A percentile compares a stretch with the other conserved stretches of the same genome.
phyloP scores from a whole-genome alignment of 2,329 filamentous ascomycete genomes.

The Fusarium veterinarium region DNA sequence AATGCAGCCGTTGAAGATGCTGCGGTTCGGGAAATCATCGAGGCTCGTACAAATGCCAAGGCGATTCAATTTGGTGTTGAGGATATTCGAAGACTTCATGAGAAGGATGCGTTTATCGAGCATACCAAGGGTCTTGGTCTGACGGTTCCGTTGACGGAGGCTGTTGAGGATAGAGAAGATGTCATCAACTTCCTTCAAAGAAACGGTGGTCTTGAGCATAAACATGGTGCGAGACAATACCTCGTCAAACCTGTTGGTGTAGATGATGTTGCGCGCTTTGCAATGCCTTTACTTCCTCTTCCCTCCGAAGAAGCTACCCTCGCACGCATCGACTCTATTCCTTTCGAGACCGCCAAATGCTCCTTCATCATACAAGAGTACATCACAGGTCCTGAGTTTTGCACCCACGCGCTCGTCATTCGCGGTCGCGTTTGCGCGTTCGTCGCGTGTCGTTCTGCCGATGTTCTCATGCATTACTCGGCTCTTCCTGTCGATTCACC shows the following conservation, averaged over 20 bases:
- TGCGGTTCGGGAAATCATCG: slow-evolving; percentile 69
- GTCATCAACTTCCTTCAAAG: slow-evolving; percentile 63
- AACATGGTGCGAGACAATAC: slow-evolving; percentile 57
- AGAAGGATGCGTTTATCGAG: slow-evolving; percentile 73
- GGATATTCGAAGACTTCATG: slow-evolving; percentile 68
- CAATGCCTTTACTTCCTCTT: slow-evolving; percentile 74
- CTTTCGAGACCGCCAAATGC: slow-evolving; percentile 54
- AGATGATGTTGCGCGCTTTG: slow-evolving; percentile 67
- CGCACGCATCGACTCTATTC: slow-evolving; percentile 57
- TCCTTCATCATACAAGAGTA: slow-evolving; percentile 72
- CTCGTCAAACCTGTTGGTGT: slow-evolving; percentile 75
- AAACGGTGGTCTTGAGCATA: slow-evolving; percentile 33
- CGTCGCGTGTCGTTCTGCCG: slow-evolving; percentile 71
- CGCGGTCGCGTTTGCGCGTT: slow-evolving; percentile 73
- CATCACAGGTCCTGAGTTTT: slow-evolving; percentile 71
- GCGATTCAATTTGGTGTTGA: slow-evolving; percentile 72
- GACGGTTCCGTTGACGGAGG: slow-evolving; percentile 62
- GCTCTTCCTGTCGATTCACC: slow-evolving; percentile 65
- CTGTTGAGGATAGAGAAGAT: slow-evolving; percentile 64
- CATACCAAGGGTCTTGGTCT: slow-evolving; percentile 66
- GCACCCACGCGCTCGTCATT: slow-evolving; percentile 77
- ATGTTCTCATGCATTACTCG: slow-evolving; percentile 74
- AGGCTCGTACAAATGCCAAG: slow-evolving; percentile 66
- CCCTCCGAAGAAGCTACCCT: slow-evolving; percentile 66
- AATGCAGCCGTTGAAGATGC: slow-evolving; percentile 74